phyloP scores from a whole-genome alignment of 805 yeast genomes.

The Candida nonsorbophila region DNA sequence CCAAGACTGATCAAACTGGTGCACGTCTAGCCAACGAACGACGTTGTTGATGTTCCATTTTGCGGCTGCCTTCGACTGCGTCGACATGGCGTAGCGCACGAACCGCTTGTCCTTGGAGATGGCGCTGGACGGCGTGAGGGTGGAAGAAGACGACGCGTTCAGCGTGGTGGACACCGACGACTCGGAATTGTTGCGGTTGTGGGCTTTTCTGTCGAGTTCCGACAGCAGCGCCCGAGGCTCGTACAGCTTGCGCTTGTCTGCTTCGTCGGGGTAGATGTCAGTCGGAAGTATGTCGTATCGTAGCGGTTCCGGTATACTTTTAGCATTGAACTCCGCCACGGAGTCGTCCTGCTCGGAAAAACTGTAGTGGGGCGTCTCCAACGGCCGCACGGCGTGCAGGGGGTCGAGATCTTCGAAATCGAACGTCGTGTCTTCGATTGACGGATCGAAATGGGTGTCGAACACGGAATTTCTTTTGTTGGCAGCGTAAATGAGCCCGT shows the following conservation, averaged over 20 bases:
- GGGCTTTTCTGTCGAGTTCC: constrained; percentile 11
- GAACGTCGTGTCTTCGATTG: constrained; percentile 5
- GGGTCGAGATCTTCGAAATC: constrained; percentile 2
- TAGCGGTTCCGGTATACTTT: too few species aligned
- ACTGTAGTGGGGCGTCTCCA: constrained; percentile 2
- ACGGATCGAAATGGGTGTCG: constrained; percentile 12
- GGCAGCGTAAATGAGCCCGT: constrained; percentile 6
- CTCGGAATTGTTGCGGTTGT: constrained; percentile 27
- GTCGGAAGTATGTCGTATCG: neutral
- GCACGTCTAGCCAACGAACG: constrained; percentile 57
- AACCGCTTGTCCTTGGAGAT: constrained; percentile 34
- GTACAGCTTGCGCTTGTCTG: too few species aligned
- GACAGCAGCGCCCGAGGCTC: neutral
- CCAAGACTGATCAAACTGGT: constrained; percentile 74
- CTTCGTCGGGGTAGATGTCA: constrained; percentile 1
- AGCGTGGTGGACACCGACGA: constrained; percentile 24
- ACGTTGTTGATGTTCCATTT: constrained; percentile 76
- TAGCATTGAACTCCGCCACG: constrained; percentile 1
- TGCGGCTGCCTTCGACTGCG: constrained; percentile 34
- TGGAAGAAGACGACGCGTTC: constrained; percentile 22
- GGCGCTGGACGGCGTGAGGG: constrained; percentile 21
- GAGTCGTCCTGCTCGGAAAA: constrained; percentile 5
- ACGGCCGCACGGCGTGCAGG: constrained; percentile 1
- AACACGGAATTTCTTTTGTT: constrained; percentile 9
- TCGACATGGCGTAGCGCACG: constrained; percentile 38